Evolutionary conservation across 306 rosid genomes (phyloP), one percentile per base, ranked within the genome.

Genomic region (Astragalus membranaceus): DNA sequence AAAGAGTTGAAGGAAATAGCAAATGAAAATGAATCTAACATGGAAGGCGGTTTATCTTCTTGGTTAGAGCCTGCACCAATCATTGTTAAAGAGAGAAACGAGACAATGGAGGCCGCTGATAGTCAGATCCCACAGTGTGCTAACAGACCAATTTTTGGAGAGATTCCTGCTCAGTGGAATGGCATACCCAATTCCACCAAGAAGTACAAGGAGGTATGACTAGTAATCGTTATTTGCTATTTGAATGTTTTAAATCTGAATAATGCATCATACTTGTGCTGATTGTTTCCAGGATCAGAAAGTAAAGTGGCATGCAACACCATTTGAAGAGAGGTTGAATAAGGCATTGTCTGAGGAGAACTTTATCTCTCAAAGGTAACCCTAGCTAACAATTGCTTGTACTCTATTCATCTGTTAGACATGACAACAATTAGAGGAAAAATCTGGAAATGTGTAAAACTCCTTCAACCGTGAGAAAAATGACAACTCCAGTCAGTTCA

Each of bases 231-330:
- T 41, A 17, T 52, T 54, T 68, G 12, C 35, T 29, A 49, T 12
- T 39, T 66, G 61, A 46, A 55, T 30, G 12, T 66, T 76, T 29
- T 4, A 33, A 59, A 35, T 52, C 37, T 41, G n/a, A 23, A 65
- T 46, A 57, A 20, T 64, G 43, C 58, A 51, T 70, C 51, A 74
- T 23, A 72, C 17, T 50, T 41, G 53, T 61, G 41, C 16, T 64
- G 70, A 66, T 46, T 72, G 46, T 65, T 46, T 33, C 52, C 83
- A 95, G 99, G 96, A 95, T 75, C 99, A 95, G 83, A 95, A 79
- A 74, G 96, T 95, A 67, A 90, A 86, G 72, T 95, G 99, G 99
- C 99, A 95, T 41, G 97, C 97, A 0, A 95, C 97, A 5, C 95
- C 97, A 9, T 95, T 95, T 64, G 99, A 89, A 82, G 91, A 87